Percentiles rank a stretch among this genome's conserved stretches.
Evolutionary conservation across 768 basidiomycete genomes (phyloP).

Genomic region (Boletus eberwhitei): DNA sequence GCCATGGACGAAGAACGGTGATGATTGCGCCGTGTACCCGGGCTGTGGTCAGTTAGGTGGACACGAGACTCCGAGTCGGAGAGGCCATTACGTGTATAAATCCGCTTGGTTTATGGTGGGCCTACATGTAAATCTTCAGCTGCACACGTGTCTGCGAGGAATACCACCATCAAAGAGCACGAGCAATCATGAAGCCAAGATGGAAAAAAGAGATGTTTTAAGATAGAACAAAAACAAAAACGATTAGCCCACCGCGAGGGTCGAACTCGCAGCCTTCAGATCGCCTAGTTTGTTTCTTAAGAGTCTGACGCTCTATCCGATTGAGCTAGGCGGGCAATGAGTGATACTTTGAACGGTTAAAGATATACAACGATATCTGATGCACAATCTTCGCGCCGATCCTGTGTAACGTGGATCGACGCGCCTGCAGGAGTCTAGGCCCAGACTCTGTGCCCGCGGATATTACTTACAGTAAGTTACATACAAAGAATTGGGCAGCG

Average conservation of each 20-base stretch:
- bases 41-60: background rate
- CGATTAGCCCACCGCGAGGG: slow-evolving; percentile 58
- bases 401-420: background rate
- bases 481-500: background rate
- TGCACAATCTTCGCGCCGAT: background rate
- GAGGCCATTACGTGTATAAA: background rate
- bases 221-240: background rate
- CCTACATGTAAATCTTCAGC: too few species aligned
- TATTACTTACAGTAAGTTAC: background rate
- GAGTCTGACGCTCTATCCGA: slow-evolving; percentile 68
- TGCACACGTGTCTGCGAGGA: too few species aligned
- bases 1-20: background rate
- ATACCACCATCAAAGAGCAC: too few species aligned
- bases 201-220: too few species aligned
- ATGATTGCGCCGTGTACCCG: background rate
- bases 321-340: slow-evolving; percentile 59
- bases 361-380: too few species aligned
- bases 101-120: background rate
- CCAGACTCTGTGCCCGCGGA: background rate
- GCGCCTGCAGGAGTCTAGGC: background rate
- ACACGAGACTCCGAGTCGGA: too few species aligned
- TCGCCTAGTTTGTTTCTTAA: slow-evolving; percentile 38
- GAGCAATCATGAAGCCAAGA: too few species aligned
- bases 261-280: slow-evolving; percentile 65
- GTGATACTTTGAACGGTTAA: too few species aligned